Evolutionary conservation across 495 filamentous ascomycete genomes (phyloP).

Genomic region (Collariella sp.): DNA sequence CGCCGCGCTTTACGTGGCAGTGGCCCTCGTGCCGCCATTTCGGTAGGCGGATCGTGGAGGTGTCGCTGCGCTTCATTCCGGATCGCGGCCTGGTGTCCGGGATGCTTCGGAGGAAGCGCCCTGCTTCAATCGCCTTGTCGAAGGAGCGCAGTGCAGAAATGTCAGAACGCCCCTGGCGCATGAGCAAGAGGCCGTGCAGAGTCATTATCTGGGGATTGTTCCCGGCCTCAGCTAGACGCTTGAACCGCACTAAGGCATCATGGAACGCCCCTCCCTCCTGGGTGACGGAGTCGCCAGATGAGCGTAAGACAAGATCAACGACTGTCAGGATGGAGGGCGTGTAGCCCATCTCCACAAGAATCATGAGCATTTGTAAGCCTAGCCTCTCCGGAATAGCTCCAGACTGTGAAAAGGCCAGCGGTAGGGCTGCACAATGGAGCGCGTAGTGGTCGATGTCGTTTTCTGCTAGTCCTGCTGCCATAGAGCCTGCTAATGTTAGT

Average conservation of each 20-base stretch:
- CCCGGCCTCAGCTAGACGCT: background rate
- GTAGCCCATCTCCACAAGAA: slow-evolving; percentile 21
- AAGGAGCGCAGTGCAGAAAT: slow-evolving; percentile 14
- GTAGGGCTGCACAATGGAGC: slow-evolving; percentile 17
- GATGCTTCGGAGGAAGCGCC: background rate
- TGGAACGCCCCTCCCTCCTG: background rate
- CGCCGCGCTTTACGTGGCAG: slow-evolving; percentile 21
- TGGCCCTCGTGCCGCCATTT: slow-evolving; percentile 27
- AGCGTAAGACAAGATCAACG: background rate
- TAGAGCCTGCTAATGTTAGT: slow-evolving; percentile 1
- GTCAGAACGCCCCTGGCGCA: background rate
- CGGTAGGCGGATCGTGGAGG: slow-evolving; percentile 5
- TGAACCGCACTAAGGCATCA: slow-evolving; percentile 3
- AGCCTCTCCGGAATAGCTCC: background rate
- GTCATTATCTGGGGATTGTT: slow-evolving; percentile 17
- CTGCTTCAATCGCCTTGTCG: slow-evolving; percentile 15
- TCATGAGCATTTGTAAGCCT: slow-evolving; percentile 19
- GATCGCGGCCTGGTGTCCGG: background rate
- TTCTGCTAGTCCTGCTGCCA: no score
- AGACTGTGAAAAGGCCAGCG: slow-evolving; percentile 13
- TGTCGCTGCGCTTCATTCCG: no score
- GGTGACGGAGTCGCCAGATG: background rate
- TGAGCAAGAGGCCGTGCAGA: slow-evolving; percentile 11
- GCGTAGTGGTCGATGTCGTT: slow-evolving; percentile 16
- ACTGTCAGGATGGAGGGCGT: slow-evolving; percentile 20